Percentiles rank a stretch among this genome's conserved stretches.
phyloP scores from a whole-genome alignment of 805 yeast genomes.

The Ogataea corticis region DNA sequence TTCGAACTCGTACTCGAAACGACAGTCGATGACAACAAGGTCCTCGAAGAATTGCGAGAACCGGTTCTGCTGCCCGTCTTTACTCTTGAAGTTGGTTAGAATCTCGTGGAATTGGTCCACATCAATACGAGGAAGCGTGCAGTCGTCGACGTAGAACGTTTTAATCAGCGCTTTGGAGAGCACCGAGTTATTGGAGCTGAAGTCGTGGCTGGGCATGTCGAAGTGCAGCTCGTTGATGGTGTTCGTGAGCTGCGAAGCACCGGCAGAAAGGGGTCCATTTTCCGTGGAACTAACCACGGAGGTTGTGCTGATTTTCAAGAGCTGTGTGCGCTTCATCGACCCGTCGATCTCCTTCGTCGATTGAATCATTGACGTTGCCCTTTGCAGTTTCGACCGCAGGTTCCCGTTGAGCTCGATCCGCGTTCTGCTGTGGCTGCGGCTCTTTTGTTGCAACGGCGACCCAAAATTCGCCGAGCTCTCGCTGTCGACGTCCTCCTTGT shows the following conservation, averaged over 20 bases:
- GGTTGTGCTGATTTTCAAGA: conserved; percentile 19
- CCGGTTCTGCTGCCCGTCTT: conserved; percentile 36
- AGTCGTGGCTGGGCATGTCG: conserved; percentile 7
- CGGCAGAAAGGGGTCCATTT: conserved; percentile 19
- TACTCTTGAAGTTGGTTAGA: conserved; percentile 41
- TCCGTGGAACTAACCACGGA: conserved; percentile 6
- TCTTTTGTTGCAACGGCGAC: conserved; percentile 40
- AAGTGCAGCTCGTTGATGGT: conserved; percentile 27
- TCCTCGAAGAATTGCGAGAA: conserved; percentile 53
- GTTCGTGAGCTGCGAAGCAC: conserved; percentile 27
- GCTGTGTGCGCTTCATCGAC: conserved; percentile 2
- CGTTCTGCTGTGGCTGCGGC: conserved; percentile 16
- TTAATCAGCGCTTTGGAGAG: conserved; percentile 37
- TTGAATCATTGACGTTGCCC: conserved; percentile 31
- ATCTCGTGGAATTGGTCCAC: conserved; percentile 58
- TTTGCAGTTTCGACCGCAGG: conserved; percentile 25
- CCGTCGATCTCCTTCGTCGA: conserved; percentile 9
- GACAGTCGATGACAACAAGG: conserved; percentile 73
- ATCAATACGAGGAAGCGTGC: conserved; percentile 69
- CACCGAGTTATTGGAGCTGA: conserved; percentile 24
- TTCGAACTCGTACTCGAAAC: conserved; percentile 86
- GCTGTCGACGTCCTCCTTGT: conserved; percentile 1
- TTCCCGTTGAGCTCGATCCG: conserved; percentile 19
- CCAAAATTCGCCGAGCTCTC: conserved; percentile 29
- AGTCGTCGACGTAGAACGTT: conserved; percentile 49